Base-by-base conservation (phyloP, 2,329 filamentous ascomycete genomes). In the Coniosporium uncinatum region DNA sequence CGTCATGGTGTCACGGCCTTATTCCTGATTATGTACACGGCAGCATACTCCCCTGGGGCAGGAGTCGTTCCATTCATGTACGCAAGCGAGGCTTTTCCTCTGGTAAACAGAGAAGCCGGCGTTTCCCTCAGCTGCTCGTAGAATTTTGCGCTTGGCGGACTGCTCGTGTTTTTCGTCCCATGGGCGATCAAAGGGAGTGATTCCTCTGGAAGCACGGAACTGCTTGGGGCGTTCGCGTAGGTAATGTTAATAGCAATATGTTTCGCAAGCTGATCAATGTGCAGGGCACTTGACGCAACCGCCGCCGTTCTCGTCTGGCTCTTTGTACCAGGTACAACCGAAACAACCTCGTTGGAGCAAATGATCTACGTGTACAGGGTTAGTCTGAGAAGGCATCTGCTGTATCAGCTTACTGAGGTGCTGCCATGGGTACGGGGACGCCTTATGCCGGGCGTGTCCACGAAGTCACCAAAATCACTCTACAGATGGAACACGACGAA, bases 301-400 rank as follows among this genome's bases (percentile, higher is more conserved):
- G 52, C 56, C 2, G 57, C 54, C 24, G 42, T 52, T 8, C 47
- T 59, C 4, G 48, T 59, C 5, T 61, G 55, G 46, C 48, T 59
- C 42, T 52, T 58, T 16, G 54, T 59, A 4, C 50, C 52, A 17
- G 56, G 59, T 39, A 59, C 53, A 1, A 18, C 13, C 19, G 18
- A 38, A 38, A 14, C 14, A 14, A 38, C 8, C 13, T 8, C 18
- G 11, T 46, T 58, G 8, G 56, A 58, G 37, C 54, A 58, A 44
- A 42, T 59, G 18, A 55, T 57, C 40, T 53, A 56, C 31, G 46
- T 57, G 18, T 59, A 58, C 39, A 50, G 46, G 11, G 51, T 57
- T 14, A 33, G 43, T 8, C 49, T 46, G 3, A 18, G 5, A 14
- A 38, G 27, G 37, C 49, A 52, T 37, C 29, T 39, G 11, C 20